phyloP scores from a whole-genome alignment of 140 eudicot species.

The Bidens hawaiensis region DNA sequence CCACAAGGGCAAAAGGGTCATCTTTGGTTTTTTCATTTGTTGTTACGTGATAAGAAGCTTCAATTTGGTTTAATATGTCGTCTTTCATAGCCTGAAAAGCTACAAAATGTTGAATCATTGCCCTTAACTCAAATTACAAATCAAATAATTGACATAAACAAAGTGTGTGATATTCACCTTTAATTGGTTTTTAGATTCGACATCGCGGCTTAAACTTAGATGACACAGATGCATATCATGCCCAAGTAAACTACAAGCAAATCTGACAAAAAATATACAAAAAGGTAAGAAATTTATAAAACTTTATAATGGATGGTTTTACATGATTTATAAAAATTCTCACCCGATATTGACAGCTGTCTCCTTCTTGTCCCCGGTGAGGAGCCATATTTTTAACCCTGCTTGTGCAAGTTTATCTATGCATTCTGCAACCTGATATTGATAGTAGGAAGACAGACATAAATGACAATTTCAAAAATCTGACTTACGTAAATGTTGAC shows the following conservation, averaged over 20 bases:
- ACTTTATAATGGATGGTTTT: neutral
- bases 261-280: slow-evolving; percentile 29
- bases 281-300: neutral
- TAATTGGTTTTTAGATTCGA: slow-evolving; percentile 39
- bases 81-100: slow-evolving; percentile 58
- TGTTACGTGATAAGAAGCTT: slow-evolving; percentile 38
- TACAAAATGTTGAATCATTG: slow-evolving; percentile 26
- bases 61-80: slow-evolving; percentile 40
- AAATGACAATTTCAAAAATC: neutral
- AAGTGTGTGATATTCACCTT: slow-evolving; percentile 38
- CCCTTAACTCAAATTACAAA: slow-evolving; percentile 20
- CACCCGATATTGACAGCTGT: slow-evolving; percentile 64
- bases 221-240: slow-evolving; percentile 59
- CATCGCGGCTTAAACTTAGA: slow-evolving; percentile 44
- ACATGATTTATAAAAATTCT: slow-evolving; percentile 5
- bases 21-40: slow-evolving; percentile 36
- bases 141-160: neutral
- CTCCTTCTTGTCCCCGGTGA: slow-evolving; percentile 60
- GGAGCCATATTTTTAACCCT: slow-evolving; percentile 59
- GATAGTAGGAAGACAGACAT: neutral
- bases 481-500: neutral
- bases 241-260: slow-evolving; percentile 64
- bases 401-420: slow-evolving; percentile 67
- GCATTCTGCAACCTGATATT: slow-evolving; percentile 58
- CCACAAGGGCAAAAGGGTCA: slow-evolving; percentile 50